Percentiles rank a stretch among this genome's conserved stretches.
Conservation (phyloP, 2,329 filamentous ascomycete genomes). For the Polytolypa hystricis region DNA sequence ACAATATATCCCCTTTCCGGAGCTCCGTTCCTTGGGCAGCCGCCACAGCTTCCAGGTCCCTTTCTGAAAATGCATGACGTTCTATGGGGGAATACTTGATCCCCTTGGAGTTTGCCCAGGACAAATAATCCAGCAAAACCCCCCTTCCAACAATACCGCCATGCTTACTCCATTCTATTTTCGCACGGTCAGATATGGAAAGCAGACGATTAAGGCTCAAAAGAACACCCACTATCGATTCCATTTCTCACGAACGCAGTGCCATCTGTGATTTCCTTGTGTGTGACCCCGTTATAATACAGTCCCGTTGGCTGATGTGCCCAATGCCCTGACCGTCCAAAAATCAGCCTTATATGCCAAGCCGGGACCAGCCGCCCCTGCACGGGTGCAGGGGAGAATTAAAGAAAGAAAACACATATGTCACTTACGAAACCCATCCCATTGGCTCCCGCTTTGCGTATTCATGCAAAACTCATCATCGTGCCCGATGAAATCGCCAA, state of each 20-base stretch:
- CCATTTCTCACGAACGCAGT: conserved; percentile 2
- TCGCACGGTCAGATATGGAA: background rate
- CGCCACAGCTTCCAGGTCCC: conserved; percentile 32
- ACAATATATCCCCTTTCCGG: conserved; percentile 40
- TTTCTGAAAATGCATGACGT: conserved; percentile 29
- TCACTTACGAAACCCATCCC: conserved; percentile 31
- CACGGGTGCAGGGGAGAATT: no score
- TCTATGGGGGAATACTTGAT: conserved; percentile 25
- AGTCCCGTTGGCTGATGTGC: conserved; percentile 33
- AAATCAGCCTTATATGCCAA: background rate
- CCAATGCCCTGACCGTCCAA: conserved; percentile 33
- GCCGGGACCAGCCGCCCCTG: no score
- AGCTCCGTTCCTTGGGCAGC: conserved; percentile 33
- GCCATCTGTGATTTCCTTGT: conserved; percentile 10
- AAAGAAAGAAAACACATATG: background rate
- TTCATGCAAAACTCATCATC: conserved; percentile 46
- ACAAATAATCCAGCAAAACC: conserved; percentile 44
- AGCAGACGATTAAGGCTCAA: no score
- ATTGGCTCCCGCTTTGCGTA: conserved; percentile 46
- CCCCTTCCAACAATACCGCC: conserved; percentile 46
- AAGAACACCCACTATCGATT: conserved; percentile 26
- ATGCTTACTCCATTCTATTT: conserved; percentile 40
- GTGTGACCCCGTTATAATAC: conserved; percentile 40
- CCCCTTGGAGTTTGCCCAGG: conserved; percentile 27
- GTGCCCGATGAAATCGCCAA: conserved; percentile 21